Evolutionary conservation across 805 yeast species (phyloP).

Genomic region (Saturnispora saitoi): DNA sequence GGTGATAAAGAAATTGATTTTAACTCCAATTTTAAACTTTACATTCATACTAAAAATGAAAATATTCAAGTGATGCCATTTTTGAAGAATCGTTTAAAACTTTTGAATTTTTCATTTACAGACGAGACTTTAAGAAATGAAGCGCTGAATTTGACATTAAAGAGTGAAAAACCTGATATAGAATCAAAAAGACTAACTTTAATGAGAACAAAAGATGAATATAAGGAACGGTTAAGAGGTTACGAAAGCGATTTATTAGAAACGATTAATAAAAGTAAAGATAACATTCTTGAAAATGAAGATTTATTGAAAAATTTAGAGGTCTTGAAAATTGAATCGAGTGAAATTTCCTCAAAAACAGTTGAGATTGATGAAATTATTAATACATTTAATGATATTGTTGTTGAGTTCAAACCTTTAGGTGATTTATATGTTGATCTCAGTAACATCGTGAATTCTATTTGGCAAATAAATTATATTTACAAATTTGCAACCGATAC

Average conservation of each 20-base stretch:
- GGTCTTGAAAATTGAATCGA: constrained; percentile 53
- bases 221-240: constrained; percentile 40
- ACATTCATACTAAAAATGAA: constrained; percentile 54
- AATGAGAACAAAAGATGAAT: constrained; percentile 49
- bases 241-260: constrained; percentile 54
- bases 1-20: constrained; percentile 61
- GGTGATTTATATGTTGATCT: constrained; percentile 48
- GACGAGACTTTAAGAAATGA: constrained; percentile 55
- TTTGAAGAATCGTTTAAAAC: constrained; percentile 51
- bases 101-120: constrained; percentile 69
- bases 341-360: constrained; percentile 43
- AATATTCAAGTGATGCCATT: constrained; percentile 39
- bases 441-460: constrained; percentile 37
- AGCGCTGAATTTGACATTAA: constrained; percentile 48
- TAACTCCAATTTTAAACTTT: constrained; percentile 53
- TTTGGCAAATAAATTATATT: constrained; percentile 37
- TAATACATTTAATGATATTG: constrained; percentile 40
- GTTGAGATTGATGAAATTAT: constrained; percentile 47
- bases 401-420: constrained; percentile 41
- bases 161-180: constrained; percentile 54
- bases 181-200: constrained; percentile 49
- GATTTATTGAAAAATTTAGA: constrained; percentile 53
- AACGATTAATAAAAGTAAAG: constrained; percentile 47
- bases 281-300: constrained; percentile 62
- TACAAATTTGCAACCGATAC: constrained; percentile 40